These are phyloP conservation scores for Solanum dulcamara DNA, from an alignment of 257 asterid species.

Conservation along the genomic window DNA sequence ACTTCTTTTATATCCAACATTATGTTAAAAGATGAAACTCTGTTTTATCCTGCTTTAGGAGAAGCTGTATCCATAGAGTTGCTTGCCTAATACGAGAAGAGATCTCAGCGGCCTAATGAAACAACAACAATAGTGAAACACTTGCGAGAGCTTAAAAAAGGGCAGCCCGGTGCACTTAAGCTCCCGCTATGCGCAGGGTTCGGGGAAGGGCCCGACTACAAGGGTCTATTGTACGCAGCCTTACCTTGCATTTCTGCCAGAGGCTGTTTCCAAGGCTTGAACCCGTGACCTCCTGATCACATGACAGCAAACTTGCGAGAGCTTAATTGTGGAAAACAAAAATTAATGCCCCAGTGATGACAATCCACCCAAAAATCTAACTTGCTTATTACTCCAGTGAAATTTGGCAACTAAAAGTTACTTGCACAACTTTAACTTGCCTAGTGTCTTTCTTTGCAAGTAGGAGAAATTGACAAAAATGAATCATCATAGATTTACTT, in stretches of 20 bases:
- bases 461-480: neutral
- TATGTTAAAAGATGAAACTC: neutral
- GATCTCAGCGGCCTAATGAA: neutral
- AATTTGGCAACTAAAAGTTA: neutral
- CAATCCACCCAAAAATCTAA: constrained; percentile 18
- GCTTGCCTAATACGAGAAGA: neutral
- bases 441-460: neutral
- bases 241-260: too few species aligned
- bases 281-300: too few species aligned
- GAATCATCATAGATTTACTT: neutral
- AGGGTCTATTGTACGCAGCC: too few species aligned
- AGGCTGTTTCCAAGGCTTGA: too few species aligned
- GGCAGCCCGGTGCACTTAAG: too few species aligned
- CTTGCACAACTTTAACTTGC: too few species aligned
- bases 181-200: too few species aligned
- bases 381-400: neutral
- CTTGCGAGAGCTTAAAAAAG: neutral
- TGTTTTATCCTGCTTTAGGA: neutral
- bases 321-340: constrained; percentile 23
- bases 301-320: neutral
- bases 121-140: neutral
- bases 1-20: neutral
- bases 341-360: constrained; percentile 18
- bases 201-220: too few species aligned
- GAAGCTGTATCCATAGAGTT: neutral